Percentiles rank a stretch among this genome's conserved stretches.
These are phyloP conservation scores for Starmera amethionina DNA, from an alignment of 805 yeast species.

Conservation along the genomic window DNA sequence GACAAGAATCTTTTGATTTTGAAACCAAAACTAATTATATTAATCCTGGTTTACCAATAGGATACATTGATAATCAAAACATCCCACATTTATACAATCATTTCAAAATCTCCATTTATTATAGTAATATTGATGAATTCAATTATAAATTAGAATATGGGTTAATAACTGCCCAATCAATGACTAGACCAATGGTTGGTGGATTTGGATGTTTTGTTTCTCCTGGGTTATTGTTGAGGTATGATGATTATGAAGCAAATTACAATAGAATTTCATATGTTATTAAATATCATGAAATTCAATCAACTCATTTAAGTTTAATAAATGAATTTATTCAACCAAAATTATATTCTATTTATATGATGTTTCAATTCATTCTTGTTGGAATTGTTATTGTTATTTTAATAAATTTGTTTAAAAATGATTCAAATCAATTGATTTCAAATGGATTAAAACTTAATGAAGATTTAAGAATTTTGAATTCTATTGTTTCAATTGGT, in stretches of 20 bases:
- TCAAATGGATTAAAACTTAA: no score
- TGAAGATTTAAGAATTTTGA: neutral
- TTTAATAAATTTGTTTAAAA: neutral
- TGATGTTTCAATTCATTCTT: constrained; percentile 7
- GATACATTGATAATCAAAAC: constrained; percentile 18
- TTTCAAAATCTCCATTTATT: constrained; percentile 20
- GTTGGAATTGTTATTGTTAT: constrained; percentile 9
- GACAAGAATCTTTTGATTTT: constrained; percentile 19
- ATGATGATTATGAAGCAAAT: constrained; percentile 15
- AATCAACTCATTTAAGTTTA: neutral
- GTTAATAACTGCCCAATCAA: constrained; percentile 16
- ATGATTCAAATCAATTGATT: no score
- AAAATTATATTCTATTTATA: no score
- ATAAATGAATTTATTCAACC: neutral
- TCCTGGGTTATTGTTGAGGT: constrained; percentile 17
- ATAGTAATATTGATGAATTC: constrained; percentile 2
- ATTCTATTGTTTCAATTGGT: constrained; percentile 13
- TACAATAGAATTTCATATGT: constrained; percentile 20
- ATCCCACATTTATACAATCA: constrained; percentile 21
- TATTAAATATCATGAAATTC: constrained; percentile 18
- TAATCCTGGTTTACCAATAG: constrained; percentile 20
- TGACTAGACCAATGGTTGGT: constrained; percentile 15
- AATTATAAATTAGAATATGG: constrained; percentile 14
- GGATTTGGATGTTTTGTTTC: constrained; percentile 14
- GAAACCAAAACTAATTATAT: constrained; percentile 18